Evolutionary conservation across 257 asterid species (phyloP), one percentile per base, ranked within the genome.

Genomic region (Solanum paucissectum): DNA sequence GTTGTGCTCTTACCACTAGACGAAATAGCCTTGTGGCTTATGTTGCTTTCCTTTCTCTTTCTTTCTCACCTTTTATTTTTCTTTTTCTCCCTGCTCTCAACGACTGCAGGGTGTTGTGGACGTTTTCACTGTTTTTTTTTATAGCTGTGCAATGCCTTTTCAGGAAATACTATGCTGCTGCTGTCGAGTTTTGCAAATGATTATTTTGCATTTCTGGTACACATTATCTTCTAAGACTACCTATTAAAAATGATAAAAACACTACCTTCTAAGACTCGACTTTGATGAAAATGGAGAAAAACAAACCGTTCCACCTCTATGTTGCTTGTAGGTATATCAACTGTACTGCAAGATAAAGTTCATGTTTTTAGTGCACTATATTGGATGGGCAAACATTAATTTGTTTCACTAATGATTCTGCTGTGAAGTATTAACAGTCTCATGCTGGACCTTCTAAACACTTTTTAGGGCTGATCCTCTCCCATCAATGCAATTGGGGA

Each of bases 91-190:
- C 52, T 75, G 18, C 32, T 36, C 46, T 73, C 49, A 7, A 73
- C 49, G 1, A 21, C 49, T 73, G 85, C 75, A 5, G 88, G 92
- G 40, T 79, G 91, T 72, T 76, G 75, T 87, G 90, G 91, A 89
- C 87, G 87, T 88, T 44, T 89, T 92, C 1, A 55, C 91, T 34
- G 52, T 77, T 89, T 58, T 77, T 88, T 58, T 66, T 93, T 16
- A 90, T 89, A 86, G 89, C 91, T 49, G 87, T 75, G 92, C 90
- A 27, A 81, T 90, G 88, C 38, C 42, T 33, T 64, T 68, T 71
- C 77, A 14, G 42, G 23, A 71, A 32, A 71, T 71, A 32, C 42
- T 6, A 32, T 29, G 42, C 77, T 71, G 40, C 40, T 71, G 77
- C 77, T 71, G 77, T 71, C 7, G 6, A 71, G 21, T 71, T 71